phyloP scores from a whole-genome alignment of 768 basidiomycete species.

The Favolaschia claudopus region DNA sequence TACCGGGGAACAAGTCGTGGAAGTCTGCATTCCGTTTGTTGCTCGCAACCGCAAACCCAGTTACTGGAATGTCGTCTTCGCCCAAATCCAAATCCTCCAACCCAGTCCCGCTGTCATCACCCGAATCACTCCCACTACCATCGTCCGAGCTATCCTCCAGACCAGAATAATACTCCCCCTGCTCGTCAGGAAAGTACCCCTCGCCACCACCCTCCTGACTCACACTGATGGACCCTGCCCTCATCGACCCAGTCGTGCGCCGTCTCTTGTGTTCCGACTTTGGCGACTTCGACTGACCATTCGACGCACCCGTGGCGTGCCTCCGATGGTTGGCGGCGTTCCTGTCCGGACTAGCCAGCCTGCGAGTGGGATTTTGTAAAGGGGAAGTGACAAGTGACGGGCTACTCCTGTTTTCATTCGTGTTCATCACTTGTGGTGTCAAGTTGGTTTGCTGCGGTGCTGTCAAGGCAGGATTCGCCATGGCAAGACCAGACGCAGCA shows the following conservation, averaged over 20 bases:
- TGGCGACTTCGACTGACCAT: neutral
- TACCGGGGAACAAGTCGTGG: conserved; percentile 87
- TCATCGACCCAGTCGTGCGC: conserved; percentile 24
- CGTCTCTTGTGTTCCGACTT: conserved; percentile 15
- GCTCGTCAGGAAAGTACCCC: conserved; percentile 29
- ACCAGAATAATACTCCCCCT: conserved; percentile 35
- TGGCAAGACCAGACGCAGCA: conserved; percentile 70
- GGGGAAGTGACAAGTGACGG: conserved; percentile 28
- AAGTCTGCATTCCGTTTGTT: conserved; percentile 95
- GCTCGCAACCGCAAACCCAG: conserved; percentile 97
- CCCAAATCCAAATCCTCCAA: conserved; percentile 53
- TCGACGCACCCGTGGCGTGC: neutral
- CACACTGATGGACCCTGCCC: too few species aligned
- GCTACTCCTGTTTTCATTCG: conserved; percentile 21
- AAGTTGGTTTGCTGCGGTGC: conserved; percentile 55
- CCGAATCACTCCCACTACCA: conserved; percentile 32
- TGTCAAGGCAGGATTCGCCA: conserved; percentile 63
- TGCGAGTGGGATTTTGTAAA: conserved; percentile 16
- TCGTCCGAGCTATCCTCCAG: conserved; percentile 33
- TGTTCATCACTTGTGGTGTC: conserved; percentile 34
- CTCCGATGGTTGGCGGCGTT: neutral
- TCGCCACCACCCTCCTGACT: conserved; percentile 26
- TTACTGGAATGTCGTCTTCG: conserved; percentile 86
- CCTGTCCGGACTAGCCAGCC: conserved; percentile 8
- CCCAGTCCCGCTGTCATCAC: conserved; percentile 35